A percentile compares a stretch with the other conserved stretches of the same genome.
phyloP scores from a whole-genome alignment of 257 asterid species.

The Lithospermum erythrorhizon region DNA sequence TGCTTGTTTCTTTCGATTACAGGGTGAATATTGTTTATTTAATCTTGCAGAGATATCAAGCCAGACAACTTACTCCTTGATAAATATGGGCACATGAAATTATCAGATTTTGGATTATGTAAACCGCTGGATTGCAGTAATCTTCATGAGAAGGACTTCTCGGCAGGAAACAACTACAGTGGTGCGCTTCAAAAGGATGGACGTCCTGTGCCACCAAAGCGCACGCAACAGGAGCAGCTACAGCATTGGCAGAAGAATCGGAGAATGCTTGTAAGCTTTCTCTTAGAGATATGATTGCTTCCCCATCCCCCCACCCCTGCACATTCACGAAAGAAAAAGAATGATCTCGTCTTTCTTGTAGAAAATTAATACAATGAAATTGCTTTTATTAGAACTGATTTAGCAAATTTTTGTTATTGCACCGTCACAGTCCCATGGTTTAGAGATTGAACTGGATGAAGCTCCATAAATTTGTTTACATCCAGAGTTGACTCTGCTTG shows the following conservation, averaged over 20 bases:
- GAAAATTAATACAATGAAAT: no score
- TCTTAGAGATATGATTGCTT: not conserved
- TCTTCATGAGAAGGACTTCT: conserved; percentile 32
- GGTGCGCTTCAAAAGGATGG: conserved; percentile 12
- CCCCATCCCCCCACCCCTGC: no score
- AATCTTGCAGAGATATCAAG: conserved; percentile 35
- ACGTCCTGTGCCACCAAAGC: conserved; percentile 16
- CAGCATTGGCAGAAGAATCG: conserved; percentile 26
- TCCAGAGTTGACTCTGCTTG: no score
- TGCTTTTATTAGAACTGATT: no score
- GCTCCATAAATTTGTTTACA: no score
- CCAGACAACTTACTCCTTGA: conserved; percentile 46
- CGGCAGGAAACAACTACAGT: conserved; percentile 18
- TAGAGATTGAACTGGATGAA: no score
- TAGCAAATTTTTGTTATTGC: no score
- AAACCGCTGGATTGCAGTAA: conserved; percentile 44
- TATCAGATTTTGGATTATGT: conserved; percentile 46
- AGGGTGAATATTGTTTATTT: conserved; percentile 9
- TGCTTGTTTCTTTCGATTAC: not conserved
- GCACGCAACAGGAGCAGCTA: conserved; percentile 25
- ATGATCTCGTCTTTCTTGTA: no score
- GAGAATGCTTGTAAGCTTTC: conserved; percentile 25
- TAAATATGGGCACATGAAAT: conserved; percentile 39
- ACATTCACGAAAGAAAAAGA: no score
- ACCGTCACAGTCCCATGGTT: no score